Base-by-base conservation (phyloP, 2,329 filamentous ascomycete species). In the Fusarium subtropicale region DNA sequence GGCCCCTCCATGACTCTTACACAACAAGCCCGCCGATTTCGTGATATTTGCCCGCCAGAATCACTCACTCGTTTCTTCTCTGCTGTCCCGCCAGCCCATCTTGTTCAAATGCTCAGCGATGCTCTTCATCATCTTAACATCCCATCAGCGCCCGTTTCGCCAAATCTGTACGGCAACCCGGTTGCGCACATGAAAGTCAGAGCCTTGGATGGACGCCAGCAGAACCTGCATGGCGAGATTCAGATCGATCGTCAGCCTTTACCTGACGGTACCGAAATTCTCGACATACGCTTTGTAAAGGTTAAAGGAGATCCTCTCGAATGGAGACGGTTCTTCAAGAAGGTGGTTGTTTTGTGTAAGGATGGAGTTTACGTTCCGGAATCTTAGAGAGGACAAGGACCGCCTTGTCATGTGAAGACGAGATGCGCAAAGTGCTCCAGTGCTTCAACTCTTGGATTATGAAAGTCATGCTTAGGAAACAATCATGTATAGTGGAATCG, bases 311-410 rank as follows among this genome's bases (percentile, higher is more conserved):
- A 99, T 82, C 96, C 96, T 7, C 81, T 99, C 51, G 95, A 98
- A 82, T 99, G 97, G 96, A 88, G 96, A 64, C 85, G 96, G 34
- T 93, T 99, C 78, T 99, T 99, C 85, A 99, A 99, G 82, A 94
- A 93, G 79, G 88, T 97, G n/a, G 92, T 92, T 31, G 85, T 97
- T 68, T 84, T 95, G 64, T 97, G 94, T 81, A 92, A 92, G 76
- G 93, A 97, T 76, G 93, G 89, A 11, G 90, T 98, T 45, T 92
- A 89, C 77, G 79, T 82, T 61, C 81, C 81, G 4, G 81, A 83
- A 47, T 64, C 77, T 67, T 82, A 81, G 78, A 74, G 58, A 62
- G 68, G 52, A 11, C 57, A 53, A 61, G 71, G 70, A 39, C 53
- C 68, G 55, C 68, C 72, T 68, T 55, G 54, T 58, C 52, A 51